A percentile compares a stretch with the other conserved stretches of the same genome.
Evolutionary conservation across 2,329 filamentous ascomycete genomes (phyloP).

Genomic region (Ascocoryne sarcoides): DNA sequence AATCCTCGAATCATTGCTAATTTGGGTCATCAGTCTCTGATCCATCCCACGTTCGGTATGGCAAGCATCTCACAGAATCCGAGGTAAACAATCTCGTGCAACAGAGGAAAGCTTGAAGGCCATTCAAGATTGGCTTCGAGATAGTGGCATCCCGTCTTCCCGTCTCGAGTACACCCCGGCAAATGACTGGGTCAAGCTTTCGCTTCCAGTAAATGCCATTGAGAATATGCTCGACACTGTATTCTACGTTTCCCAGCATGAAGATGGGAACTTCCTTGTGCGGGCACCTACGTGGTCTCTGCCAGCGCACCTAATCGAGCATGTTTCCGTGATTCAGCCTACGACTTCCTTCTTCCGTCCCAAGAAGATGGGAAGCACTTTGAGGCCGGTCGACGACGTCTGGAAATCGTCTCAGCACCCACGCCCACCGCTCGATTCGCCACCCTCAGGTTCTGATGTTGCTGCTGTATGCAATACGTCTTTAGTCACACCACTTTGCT

Average conservation of each 20-base stretch:
- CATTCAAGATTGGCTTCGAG: slow-evolving; percentile 48
- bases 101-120: slow-evolving; percentile 40
- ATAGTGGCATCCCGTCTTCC: slow-evolving; percentile 38
- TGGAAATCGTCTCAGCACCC: not conserved
- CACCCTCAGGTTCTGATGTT: not conserved
- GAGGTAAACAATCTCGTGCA: slow-evolving; percentile 45
- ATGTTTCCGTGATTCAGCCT: slow-evolving; percentile 44
- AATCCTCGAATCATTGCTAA: not conserved
- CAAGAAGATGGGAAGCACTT: slow-evolving; percentile 30
- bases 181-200: slow-evolving; percentile 45
- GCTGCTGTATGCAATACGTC: slow-evolving; percentile 54
- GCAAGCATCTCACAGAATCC: slow-evolving; percentile 41
- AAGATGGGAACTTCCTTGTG: slow-evolving; percentile 18
- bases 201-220: slow-evolving; percentile 39
- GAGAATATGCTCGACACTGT: slow-evolving; percentile 30
- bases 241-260: slow-evolving; percentile 30
- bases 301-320: slow-evolving; percentile 32
- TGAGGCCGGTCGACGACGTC: slow-evolving; percentile 4
- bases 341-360: slow-evolving; percentile 47
- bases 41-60: slow-evolving; percentile 45
- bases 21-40: slow-evolving; percentile 39
- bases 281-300: slow-evolving; percentile 29
- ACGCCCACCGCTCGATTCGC: not conserved
- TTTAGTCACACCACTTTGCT: slow-evolving; percentile 19
- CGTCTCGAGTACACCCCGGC: slow-evolving; percentile 37